Conservation (phyloP, 2,329 filamentous ascomycete genomes). For the Calonectria fujianensis region DNA sequence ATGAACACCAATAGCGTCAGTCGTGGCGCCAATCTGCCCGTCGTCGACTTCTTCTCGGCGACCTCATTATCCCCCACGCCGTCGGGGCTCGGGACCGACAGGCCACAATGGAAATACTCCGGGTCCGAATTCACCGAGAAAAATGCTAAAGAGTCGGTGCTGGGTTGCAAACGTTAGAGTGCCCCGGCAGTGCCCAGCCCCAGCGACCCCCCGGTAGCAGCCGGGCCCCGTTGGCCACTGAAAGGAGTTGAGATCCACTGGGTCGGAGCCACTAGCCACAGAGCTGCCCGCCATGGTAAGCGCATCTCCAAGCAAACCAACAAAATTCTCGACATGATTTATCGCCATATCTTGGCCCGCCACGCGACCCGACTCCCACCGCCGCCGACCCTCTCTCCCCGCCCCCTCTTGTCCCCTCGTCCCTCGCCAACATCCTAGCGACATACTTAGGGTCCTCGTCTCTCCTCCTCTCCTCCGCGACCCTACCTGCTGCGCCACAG, state of each 20-base stretch:
- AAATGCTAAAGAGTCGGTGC: conserved; percentile 1
- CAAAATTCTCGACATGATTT: conserved; percentile 41
- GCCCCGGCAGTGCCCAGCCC: conserved; percentile 8
- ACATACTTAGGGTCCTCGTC: conserved; percentile 16
- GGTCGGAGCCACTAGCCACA: conserved; percentile 27
- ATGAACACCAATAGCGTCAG: not conserved
- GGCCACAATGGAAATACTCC: conserved; percentile 24
- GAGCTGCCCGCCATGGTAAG: conserved; percentile 28
- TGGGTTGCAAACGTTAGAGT: not conserved
- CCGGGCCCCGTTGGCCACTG: conserved; percentile 24
- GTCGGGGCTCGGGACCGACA: conserved; percentile 13
- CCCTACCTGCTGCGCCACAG: conserved; percentile 17
- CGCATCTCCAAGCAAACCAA: conserved; percentile 35
- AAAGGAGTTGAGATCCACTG: conserved; percentile 3
- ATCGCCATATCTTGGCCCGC: conserved; percentile 36
- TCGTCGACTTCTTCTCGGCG: not conserved
- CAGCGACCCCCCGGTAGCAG: conserved; percentile 18
- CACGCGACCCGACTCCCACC: conserved; percentile 35
- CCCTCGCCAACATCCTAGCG: conserved; percentile 6
- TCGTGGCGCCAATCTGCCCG: not conserved
- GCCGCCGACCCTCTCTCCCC: conserved; percentile 18
- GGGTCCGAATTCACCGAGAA: conserved; percentile 22
- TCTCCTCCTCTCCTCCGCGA: conserved; percentile 1
- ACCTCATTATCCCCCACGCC: not conserved
- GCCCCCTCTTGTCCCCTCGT: not conserved